phyloP scores from a whole-genome alignment of 495 filamentous ascomycete species.

The Schizothecium vesticola region DNA sequence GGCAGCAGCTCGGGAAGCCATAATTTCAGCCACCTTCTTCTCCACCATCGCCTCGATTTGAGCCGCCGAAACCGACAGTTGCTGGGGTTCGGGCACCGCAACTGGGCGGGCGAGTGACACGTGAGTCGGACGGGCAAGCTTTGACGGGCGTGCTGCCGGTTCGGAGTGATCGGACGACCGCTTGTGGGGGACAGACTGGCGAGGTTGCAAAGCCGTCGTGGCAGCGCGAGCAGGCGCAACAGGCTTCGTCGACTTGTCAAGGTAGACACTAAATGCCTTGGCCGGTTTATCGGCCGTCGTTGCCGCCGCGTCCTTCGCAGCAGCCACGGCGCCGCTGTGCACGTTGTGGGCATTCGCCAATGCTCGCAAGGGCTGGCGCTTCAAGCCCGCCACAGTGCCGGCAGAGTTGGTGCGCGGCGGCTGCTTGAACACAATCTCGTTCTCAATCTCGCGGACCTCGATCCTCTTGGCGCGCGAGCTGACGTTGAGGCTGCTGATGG shows the following conservation, averaged over 20 bases:
- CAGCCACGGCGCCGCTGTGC: conserved; percentile 37
- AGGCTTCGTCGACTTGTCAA: conserved; percentile 55
- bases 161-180: conserved; percentile 39
- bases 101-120: conserved; percentile 16
- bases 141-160: conserved; percentile 30
- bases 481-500: conserved; percentile 88
- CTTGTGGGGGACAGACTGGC: conserved; percentile 37
- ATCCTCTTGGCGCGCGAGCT: conserved; percentile 96
- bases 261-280: conserved; percentile 79
- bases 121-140: conserved; percentile 39
- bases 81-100: conserved; percentile 33
- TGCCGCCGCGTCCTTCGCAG: conserved; percentile 43
- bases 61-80: conserved; percentile 57
- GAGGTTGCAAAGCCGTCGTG: conserved; percentile 34
- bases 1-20: conserved; percentile 59
- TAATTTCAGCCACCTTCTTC: conserved; percentile 80
- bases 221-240: conserved; percentile 21
- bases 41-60: conserved; percentile 87
- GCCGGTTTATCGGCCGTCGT: conserved; percentile 59
- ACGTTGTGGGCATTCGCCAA: conserved; percentile 63
- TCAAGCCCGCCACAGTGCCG: conserved; percentile 38
- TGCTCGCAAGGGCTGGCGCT: conserved; percentile 72
- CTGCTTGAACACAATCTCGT: conserved; percentile 79
- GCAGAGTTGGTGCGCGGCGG: conserved; percentile 52
- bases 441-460: conserved; percentile 89